Evolutionary conservation across 2,329 filamentous ascomycete genomes (phyloP), one percentile per base, ranked within the genome.

Genomic region (Ampelomyces quisqualis): DNA sequence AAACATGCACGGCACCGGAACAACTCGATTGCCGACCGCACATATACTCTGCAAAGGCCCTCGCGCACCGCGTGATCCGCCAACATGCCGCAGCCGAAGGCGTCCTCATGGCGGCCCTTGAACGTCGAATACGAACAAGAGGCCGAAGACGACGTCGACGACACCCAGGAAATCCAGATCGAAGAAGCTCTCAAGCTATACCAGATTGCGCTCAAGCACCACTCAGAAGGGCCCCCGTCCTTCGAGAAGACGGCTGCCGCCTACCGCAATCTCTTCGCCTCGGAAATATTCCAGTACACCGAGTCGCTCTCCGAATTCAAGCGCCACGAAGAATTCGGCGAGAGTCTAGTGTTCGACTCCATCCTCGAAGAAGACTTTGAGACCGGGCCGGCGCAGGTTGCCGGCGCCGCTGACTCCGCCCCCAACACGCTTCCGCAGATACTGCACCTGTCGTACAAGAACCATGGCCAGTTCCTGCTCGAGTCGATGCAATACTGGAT

Each of bases 131-230:
- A 88, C 7, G 93, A 96, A 71, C 88, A 94, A 62, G 88, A 88
- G 43, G 76, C 85, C 51, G 90, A 95, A 64, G 88, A 95, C 58
- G 90, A 96, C 70, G 76, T 95, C 61, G 93, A 98, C 67, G 90
- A 93, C 59, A 95, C 90, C 22, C 93, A 91, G 67, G 91, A 97
- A 69, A 83, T 98, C 37, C 90, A 95, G 77, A 91, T 97, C 61
- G 93, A 98, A 61, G 93, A 98, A 72, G 90, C 93, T 33, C 75
- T 98, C 48, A 97, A 96, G 71, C 80, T 91, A 23, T 98, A 96
- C 65, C 90, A 97, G 63, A 85, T 78, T 56, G 93, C 93, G 32
- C 74, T 98, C 43, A 95, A 91, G 67, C 82, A 90, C 53, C 93
- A 98, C 64, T 85, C 91, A 1, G 89, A 95, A 70, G 90, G 93